Evolutionary conservation across 768 basidiomycete species (phyloP), one percentile per base, ranked within the genome.

Genomic region (Albatrellus ellisii): DNA sequence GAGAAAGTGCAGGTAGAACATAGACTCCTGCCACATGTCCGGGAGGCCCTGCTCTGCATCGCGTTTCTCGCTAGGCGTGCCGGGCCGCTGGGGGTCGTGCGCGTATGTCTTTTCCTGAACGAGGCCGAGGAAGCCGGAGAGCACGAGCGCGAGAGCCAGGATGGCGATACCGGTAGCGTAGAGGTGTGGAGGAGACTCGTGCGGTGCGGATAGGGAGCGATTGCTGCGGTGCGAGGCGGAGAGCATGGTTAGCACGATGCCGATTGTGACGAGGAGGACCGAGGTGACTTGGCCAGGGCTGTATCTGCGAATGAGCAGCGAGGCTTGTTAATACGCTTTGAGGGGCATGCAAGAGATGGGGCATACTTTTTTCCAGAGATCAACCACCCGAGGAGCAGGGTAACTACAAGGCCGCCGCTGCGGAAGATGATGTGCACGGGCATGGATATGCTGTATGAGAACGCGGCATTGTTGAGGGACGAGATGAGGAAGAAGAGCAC

Each of bases 341-440:
- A 34, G 14, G 14, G 43, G 9, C n/a, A 36, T 9, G 36, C 26
- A 26, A 36, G 11, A 17, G 27, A 37, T 35, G 28, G 25, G 11
- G 59, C 74, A 42, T 46, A 82, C 75, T 69, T 70, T 58, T 79
- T 84, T 2, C 72, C 68, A 2, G 63, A 70, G 14, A 88, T 46
- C 2, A 81, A 42, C 68, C 75, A 80, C 1, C 88, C 89, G 38
- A 91, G 68, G 11, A 82, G 22, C 76, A 97, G 80, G 52, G 79
- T 89, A 22, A 91, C 67, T 25, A 88, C 73, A 42, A 94, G 64
- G 0, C 90, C 91, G 0, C 85, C 90, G 50, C 85, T 88, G 31
- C 91, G 72, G 55, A 94, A 94, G 46, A 97, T 83, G 57, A 97
- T 94, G 60, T 97, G 91, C 1, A 97, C 80, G 0, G 85, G 63